Evolutionary conservation across 164 flowering plant genomes (phyloP), one percentile per base, ranked within the genome.

Genomic region (Macadamia integrifolia): DNA sequence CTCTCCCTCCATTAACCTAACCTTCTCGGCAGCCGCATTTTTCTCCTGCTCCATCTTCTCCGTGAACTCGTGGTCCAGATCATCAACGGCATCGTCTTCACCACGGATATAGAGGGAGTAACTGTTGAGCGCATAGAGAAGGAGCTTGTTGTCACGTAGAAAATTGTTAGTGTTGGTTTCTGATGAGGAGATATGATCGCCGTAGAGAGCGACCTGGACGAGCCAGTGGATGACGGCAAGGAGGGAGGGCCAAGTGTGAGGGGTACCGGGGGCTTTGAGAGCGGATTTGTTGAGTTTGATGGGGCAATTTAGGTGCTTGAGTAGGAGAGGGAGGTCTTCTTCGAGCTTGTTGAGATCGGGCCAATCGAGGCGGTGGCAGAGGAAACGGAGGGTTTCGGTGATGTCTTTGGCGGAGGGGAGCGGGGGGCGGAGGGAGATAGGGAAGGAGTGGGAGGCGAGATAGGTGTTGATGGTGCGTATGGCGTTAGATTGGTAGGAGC

Each of bases 181-280:
- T 28, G 35, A 8, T 1, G 72, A 66, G 7, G 71, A 29, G 12
- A 56, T 49, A 6, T 62, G 57, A 28, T 89, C 89, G 17, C 66
- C 68, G 64, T 78, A 92, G 40, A 68, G 72, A 2, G 80, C 81
- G 48, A 85, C 52, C 78, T 92, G 93, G 17, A 92, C 93, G n/a
- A 89, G 78, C 98, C 99, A 95, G 72, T 88, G 92, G 6, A 92
- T 78, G 10, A 83, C 72, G 1, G 85, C 90, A 6, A 91, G 81
- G 17, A 88, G 63, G 7, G 77, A 35, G 12, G 97, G 93, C 91
- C 96, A 92, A 9, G 89, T 76, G 72, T 88, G 96, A 11, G 97
- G 98, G 12, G 91, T 82, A 1, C 85, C 84, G 6, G 95, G 93
- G 28, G 93, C 86, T 3, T 80, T 80, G 35, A 95, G 81, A 0